Conservation (phyloP, 305 asterid species). For the Solanum aculeatissimum region DNA sequence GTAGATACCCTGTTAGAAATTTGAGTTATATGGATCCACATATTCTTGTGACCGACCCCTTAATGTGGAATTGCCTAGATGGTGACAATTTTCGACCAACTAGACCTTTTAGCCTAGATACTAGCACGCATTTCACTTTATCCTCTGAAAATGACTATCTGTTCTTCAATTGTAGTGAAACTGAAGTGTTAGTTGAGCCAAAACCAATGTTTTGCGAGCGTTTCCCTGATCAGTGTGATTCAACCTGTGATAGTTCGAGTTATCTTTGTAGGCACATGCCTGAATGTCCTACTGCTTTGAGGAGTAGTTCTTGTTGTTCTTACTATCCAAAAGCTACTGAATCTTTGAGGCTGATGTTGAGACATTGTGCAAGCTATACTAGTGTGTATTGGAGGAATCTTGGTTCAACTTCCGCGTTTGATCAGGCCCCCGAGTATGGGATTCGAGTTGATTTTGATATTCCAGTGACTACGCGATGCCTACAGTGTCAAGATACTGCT, state of each 20-base stretch:
- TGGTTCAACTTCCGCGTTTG: slow-evolving; percentile 47
- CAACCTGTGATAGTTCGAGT: slow-evolving; percentile 76
- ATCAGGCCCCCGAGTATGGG: slow-evolving; percentile 76
- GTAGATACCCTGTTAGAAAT: slow-evolving; percentile 45
- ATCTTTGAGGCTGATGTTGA: slow-evolving; percentile 73
- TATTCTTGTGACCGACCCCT: slow-evolving; percentile 57
- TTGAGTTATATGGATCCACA: slow-evolving; percentile 75
- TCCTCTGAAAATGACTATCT: slow-evolving; percentile 70
- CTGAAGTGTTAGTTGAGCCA: slow-evolving; percentile 56
- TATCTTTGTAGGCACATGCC: slow-evolving; percentile 77
- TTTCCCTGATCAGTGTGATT: slow-evolving; percentile 85
- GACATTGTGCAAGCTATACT: slow-evolving; percentile 54
- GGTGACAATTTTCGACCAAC: slow-evolving; percentile 50
- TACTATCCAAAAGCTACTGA: slow-evolving; percentile 80
- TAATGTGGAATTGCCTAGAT: slow-evolving; percentile 74
- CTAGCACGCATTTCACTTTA: slow-evolving; percentile 59
- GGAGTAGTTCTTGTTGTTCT: slow-evolving; percentile 59
- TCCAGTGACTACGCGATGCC: slow-evolving; percentile 61
- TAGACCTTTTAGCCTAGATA: slow-evolving; percentile 71
- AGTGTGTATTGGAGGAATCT: slow-evolving; percentile 72
- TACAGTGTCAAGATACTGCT: slow-evolving; percentile 44
- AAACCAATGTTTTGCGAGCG: slow-evolving; percentile 69
- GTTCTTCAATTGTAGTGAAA: slow-evolving; percentile 76
- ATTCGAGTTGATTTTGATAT: slow-evolving; percentile 75
- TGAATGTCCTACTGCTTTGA: slow-evolving; percentile 35